Percentiles rank a stretch among this genome's conserved stretches.
Conservation (phyloP, 1,139 yeast genomes). For the Nakaseomyces sp. region DNA sequence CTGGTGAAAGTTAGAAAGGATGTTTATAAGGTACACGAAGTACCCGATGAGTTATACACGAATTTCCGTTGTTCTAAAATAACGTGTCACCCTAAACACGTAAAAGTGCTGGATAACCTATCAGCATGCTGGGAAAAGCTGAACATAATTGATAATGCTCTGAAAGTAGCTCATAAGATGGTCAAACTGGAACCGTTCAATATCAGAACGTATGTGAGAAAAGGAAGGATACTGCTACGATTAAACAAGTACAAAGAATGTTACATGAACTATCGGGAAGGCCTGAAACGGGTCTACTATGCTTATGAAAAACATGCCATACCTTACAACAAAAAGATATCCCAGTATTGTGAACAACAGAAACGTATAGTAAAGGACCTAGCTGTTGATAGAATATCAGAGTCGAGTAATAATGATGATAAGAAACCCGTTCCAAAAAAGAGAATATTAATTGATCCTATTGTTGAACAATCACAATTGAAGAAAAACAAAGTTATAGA, state of each 20-base stretch:
- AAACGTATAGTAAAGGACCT: background rate
- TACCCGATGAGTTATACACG: constrained; percentile 9
- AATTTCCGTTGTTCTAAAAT: constrained; percentile 9
- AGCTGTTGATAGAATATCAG: background rate
- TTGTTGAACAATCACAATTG: constrained; percentile 11
- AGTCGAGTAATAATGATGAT: background rate
- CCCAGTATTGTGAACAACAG: constrained; percentile 16
- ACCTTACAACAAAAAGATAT: constrained; percentile 15
- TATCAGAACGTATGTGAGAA: constrained; percentile 51
- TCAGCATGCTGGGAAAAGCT: constrained; percentile 55
- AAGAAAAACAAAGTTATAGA: constrained; percentile 6
- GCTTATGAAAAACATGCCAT: constrained; percentile 15
- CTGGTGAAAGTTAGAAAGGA: constrained; percentile 13
- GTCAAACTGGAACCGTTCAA: constrained; percentile 45
- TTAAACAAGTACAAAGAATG: constrained; percentile 37
- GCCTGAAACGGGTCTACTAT: constrained; percentile 29
- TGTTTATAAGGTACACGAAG: constrained; percentile 11
- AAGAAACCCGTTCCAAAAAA: background rate
- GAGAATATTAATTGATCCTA: constrained; percentile 20
- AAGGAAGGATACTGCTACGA: constrained; percentile 38
- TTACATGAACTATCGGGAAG: constrained; percentile 37
- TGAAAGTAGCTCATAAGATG: constrained; percentile 39
- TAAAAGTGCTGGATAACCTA: constrained; percentile 35
- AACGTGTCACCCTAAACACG: constrained; percentile 29
- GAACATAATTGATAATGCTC: constrained; percentile 35